phyloP scores from a whole-genome alignment of 2,329 filamentous ascomycete species.

The Daldinia eschscholtzii region DNA sequence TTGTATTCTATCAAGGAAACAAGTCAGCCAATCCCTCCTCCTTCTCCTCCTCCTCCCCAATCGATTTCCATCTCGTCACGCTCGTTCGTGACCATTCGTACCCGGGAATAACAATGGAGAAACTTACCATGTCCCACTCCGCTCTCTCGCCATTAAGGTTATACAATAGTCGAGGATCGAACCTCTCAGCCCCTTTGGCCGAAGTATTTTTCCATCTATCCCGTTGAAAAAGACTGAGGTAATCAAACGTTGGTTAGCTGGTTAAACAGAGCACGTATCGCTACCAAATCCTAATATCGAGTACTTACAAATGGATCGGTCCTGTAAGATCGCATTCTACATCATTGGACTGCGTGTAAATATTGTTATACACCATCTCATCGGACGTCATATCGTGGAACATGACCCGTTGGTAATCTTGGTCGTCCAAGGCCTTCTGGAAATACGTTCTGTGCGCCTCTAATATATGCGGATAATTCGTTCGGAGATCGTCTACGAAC shows the following conservation, averaged over 20 bases:
- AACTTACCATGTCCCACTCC: constrained; percentile 48
- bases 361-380: constrained; percentile 44
- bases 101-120: background rate
- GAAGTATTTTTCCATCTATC: constrained; percentile 27
- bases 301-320: constrained; percentile 46
- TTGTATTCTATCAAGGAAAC: constrained; percentile 32
- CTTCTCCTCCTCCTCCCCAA: too few relatives aligned
- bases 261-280: background rate
- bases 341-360: constrained; percentile 41
- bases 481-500: constrained; percentile 25
- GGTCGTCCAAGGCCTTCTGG: constrained; percentile 41
- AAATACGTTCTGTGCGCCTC: constrained; percentile 41
- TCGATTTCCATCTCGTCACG: background rate
- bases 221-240: constrained; percentile 40
- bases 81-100: background rate
- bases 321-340: constrained; percentile 35
- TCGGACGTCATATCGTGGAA: constrained; percentile 49
- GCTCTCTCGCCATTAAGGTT: constrained; percentile 42
- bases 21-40: background rate
- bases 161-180: constrained; percentile 44
- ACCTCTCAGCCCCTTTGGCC: constrained; percentile 23
- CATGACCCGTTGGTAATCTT: constrained; percentile 48
- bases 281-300: background rate
- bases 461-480: background rate
- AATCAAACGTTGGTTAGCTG: constrained; percentile 5